These are phyloP conservation scores for Fusarium penzigii DNA, from an alignment of 2,329 filamentous ascomycete genomes.

Conservation along the genomic window DNA sequence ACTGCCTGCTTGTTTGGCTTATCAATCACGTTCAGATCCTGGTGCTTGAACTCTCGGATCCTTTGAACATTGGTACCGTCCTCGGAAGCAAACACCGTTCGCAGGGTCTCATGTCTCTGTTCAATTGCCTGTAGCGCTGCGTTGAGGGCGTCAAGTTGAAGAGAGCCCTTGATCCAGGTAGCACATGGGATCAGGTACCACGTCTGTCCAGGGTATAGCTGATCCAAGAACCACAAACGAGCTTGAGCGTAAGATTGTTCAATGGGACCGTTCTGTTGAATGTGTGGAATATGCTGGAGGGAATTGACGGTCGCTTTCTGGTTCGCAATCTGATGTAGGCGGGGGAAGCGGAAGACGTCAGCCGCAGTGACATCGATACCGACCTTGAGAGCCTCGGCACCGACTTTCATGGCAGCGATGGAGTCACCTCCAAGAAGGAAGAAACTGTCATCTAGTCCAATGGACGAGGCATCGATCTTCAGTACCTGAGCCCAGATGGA, in stretches of 20 bases:
- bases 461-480: constrained; percentile 31
- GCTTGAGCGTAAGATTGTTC: constrained; percentile 19
- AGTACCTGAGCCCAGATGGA: constrained; percentile 41
- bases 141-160: constrained; percentile 1
- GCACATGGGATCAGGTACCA: constrained; percentile 13
- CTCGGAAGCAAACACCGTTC: neutral
- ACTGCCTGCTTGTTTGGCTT: neutral
- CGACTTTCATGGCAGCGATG: constrained; percentile 50
- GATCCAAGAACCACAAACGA: constrained; percentile 16
- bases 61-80: neutral
- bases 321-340: neutral
- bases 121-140: constrained; percentile 7
- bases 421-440: constrained; percentile 54
- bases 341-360: constrained; percentile 12
- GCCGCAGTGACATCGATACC: constrained; percentile 9
- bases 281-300: neutral
- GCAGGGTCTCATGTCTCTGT: constrained; percentile 11
- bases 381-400: constrained; percentile 6
- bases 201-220: constrained; percentile 1
- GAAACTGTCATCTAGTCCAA: constrained; percentile 48
- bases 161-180: constrained; percentile 4
- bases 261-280: constrained; percentile 1
- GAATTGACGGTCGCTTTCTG: neutral
- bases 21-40: neutral
- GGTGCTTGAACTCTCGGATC: neutral